Evolutionary conservation across 2,329 filamentous ascomycete species (phyloP).

Genomic region (Aspergillus phoenicis): DNA sequence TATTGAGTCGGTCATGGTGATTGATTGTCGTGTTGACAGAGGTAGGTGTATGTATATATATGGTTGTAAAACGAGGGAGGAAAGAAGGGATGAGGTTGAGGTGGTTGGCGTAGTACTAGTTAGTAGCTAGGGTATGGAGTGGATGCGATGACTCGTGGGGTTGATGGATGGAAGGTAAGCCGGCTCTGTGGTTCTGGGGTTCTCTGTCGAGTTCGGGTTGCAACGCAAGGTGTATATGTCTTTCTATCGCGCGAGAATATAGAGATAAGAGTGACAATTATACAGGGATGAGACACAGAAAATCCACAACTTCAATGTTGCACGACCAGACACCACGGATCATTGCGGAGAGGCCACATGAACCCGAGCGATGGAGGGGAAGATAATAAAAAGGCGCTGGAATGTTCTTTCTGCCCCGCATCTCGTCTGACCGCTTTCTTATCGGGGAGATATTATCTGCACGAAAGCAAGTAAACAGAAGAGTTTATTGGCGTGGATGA

Average conservation of each 20-base stretch:
- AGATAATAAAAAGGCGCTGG: neutral
- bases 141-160: neutral
- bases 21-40: neutral
- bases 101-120: neutral
- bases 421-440: conserved; percentile 11
- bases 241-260: neutral
- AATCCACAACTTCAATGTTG: neutral
- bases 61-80: neutral
- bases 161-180: no score
- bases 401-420: conserved; percentile 11
- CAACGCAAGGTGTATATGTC: no score
- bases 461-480: no score
- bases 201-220: no score
- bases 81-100: neutral
- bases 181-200: no score
- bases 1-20: neutral
- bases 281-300: neutral
- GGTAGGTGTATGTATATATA: neutral
- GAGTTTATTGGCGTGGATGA: neutral
- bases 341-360: neutral
- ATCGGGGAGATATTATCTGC: neutral
- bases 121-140: neutral
- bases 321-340: neutral
- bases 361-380: neutral
- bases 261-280: neutral